Conservation (phyloP, 768 basidiomycete genomes). For the Collybia nuda region DNA sequence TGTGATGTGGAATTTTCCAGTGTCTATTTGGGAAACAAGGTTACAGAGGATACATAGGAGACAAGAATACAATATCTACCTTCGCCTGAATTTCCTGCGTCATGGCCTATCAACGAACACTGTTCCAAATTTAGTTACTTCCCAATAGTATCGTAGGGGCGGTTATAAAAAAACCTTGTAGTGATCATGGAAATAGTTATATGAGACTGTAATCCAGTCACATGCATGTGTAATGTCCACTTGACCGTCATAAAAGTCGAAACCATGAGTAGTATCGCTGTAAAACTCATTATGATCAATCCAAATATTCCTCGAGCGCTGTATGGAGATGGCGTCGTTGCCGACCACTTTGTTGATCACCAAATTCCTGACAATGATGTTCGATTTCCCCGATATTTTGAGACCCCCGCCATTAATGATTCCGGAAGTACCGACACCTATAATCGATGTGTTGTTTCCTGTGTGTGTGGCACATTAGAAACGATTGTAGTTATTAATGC, state of each 20-base stretch:
- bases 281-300: conserved; percentile 23
- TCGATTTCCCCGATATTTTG: conserved; percentile 17
- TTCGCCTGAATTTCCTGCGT: conserved; percentile 12
- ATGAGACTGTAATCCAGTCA: conserved; percentile 20
- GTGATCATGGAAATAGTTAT: conserved; percentile 20
- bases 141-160: background rate
- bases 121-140: background rate
- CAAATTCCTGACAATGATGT: conserved; percentile 20
- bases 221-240: conserved; percentile 20
- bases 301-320: conserved; percentile 18
- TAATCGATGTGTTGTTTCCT: conserved; percentile 21
- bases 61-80: background rate
- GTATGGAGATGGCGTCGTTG: conserved; percentile 20
- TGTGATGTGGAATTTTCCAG: conserved; percentile 21
- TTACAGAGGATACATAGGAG: background rate
- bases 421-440: conserved; percentile 17
- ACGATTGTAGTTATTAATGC: background rate
- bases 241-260: conserved; percentile 20
- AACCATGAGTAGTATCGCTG: conserved; percentile 18
- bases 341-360: conserved; percentile 23
- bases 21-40: conserved; percentile 7
- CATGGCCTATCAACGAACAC: conserved; percentile 18
- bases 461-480: background rate
- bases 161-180: conserved; percentile 12
- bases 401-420: conserved; percentile 21